These are phyloP conservation scores for Parmelia sp. DNA, from an alignment of 495 filamentous ascomycete species.

Conservation along the genomic window DNA sequence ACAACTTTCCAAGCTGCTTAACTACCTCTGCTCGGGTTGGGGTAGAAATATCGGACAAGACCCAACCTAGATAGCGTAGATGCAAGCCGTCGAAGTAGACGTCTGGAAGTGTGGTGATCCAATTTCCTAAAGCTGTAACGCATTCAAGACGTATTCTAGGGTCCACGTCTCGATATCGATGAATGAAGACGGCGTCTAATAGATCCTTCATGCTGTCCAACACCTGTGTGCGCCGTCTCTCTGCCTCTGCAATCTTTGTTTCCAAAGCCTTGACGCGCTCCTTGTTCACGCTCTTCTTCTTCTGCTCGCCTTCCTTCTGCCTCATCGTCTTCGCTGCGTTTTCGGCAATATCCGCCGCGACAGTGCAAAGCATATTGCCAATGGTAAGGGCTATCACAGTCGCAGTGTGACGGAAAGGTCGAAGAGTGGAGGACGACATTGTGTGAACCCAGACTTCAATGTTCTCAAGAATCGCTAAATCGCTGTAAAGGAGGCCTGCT, in stretches of 20 bases:
- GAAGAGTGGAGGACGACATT: slow-evolving; percentile 73
- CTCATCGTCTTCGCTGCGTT: slow-evolving; percentile 67
- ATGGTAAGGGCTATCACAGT: slow-evolving; percentile 74
- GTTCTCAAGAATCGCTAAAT: slow-evolving; percentile 71
- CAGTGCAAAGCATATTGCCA: slow-evolving; percentile 58
- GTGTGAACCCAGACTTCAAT: slow-evolving; percentile 76
- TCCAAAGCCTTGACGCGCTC: slow-evolving; percentile 62
- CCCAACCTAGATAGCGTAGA: slow-evolving; percentile 86
- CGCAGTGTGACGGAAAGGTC: slow-evolving; percentile 89
- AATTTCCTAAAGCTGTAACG: slow-evolving; percentile 72
- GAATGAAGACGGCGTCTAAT: slow-evolving; percentile 85
- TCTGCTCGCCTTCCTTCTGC: slow-evolving; percentile 74
- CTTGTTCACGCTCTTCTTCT: slow-evolving; percentile 71
- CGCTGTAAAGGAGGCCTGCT: slow-evolving; percentile 66
- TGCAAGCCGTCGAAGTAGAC: slow-evolving; percentile 82
- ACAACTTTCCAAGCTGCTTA: slow-evolving; percentile 70
- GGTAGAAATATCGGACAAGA: slow-evolving; percentile 69
- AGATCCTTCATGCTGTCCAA: slow-evolving; percentile 68
- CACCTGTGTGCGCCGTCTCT: slow-evolving; percentile 54
- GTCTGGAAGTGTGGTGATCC: slow-evolving; percentile 77
- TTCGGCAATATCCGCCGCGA: slow-evolving; percentile 57
- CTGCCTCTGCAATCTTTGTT: slow-evolving; percentile 57
- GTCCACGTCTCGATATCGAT: slow-evolving; percentile 92
- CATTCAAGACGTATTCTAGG: slow-evolving; percentile 79
- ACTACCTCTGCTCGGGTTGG: slow-evolving; percentile 68